Percentiles rank a stretch among this genome's conserved stretches.
Evolutionary conservation across 2,329 filamentous ascomycete species (phyloP).

Genomic region (Pyricularia grisea): DNA sequence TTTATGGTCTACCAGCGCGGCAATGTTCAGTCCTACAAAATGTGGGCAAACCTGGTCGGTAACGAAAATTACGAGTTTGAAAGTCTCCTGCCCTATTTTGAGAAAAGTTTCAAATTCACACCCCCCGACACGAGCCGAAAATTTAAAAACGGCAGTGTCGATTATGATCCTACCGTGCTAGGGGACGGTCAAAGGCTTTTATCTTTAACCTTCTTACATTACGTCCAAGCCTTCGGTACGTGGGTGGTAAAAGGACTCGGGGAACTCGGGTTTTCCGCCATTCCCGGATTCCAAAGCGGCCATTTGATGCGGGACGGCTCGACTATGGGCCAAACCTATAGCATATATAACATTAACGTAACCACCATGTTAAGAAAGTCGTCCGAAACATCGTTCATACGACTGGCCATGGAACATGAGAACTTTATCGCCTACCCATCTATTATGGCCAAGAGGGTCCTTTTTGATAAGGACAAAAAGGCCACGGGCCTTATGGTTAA

Average conservation of each 20-base stretch:
- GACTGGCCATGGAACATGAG: slow-evolving; percentile 13
- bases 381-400: slow-evolving; percentile 26
- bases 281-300: slow-evolving; percentile 25
- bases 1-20: slow-evolving; percentile 18
- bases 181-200: slow-evolving; percentile 15
- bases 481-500: slow-evolving; percentile 5
- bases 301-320: slow-evolving; percentile 16
- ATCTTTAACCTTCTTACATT: slow-evolving; percentile 17
- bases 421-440: slow-evolving; percentile 28
- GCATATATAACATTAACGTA: not conserved
- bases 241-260: slow-evolving; percentile 22
- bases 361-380: slow-evolving; percentile 20
- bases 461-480: slow-evolving; percentile 2
- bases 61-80: slow-evolving; percentile 19
- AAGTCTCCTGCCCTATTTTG: slow-evolving; percentile 20
- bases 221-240: slow-evolving; percentile 12
- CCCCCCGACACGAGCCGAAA: not conserved
- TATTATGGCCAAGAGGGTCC: slow-evolving; percentile 23
- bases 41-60: slow-evolving; percentile 22
- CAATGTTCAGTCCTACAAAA: slow-evolving; percentile 14
- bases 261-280: slow-evolving; percentile 26
- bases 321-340: slow-evolving; percentile 23
- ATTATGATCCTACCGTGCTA: slow-evolving; percentile 18
- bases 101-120: slow-evolving; percentile 16
- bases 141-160: slow-evolving; percentile 14